These are phyloP conservation scores for Musa troglodytarum DNA, from an alignment of 176 grass and related monocot genomes.

Conservation along the genomic window DNA sequence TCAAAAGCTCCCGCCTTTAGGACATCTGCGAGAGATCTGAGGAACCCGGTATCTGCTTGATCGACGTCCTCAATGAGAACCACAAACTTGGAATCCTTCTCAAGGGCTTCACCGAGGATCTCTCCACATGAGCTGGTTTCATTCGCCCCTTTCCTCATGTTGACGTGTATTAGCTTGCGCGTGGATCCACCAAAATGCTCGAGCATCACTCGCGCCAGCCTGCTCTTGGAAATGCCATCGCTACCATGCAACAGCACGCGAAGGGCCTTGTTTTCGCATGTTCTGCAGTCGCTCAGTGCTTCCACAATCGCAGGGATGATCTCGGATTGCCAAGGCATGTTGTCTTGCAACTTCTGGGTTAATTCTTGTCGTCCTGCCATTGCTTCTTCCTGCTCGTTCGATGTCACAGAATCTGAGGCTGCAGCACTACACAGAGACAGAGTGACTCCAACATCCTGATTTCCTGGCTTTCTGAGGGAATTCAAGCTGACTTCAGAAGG, in stretches of 20 bases:
- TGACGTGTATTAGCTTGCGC: constrained; percentile 17
- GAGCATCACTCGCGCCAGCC: constrained; percentile 29
- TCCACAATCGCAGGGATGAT: constrained; percentile 41
- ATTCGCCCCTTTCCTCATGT: constrained; percentile 17
- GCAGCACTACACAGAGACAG: constrained; percentile 41
- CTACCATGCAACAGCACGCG: constrained; percentile 48
- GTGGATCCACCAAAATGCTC: constrained; percentile 34
- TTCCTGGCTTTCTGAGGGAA: constrained; percentile 16
- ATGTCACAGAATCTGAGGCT: constrained; percentile 59
- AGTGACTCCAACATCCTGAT: constrained; percentile 9
- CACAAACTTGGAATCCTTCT: constrained; percentile 28
- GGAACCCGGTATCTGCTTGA: constrained; percentile 24
- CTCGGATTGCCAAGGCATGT: constrained; percentile 55
- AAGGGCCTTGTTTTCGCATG: constrained; percentile 22
- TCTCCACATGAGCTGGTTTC: constrained; percentile 14
- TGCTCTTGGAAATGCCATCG: constrained; percentile 38
- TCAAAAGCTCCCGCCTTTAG: constrained; percentile 20
- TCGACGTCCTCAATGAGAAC: constrained; percentile 43
- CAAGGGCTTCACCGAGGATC: constrained; percentile 20
- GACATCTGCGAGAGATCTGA: constrained; percentile 10
- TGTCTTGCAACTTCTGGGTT: constrained; percentile 39
- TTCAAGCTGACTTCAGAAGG: neutral
- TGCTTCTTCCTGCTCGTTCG: constrained; percentile 12
- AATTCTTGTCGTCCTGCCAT: constrained; percentile 37
- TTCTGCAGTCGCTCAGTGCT: constrained; percentile 7